Conservation (phyloP, 331 rosid genomes). For the Malus hybrid region DNA sequence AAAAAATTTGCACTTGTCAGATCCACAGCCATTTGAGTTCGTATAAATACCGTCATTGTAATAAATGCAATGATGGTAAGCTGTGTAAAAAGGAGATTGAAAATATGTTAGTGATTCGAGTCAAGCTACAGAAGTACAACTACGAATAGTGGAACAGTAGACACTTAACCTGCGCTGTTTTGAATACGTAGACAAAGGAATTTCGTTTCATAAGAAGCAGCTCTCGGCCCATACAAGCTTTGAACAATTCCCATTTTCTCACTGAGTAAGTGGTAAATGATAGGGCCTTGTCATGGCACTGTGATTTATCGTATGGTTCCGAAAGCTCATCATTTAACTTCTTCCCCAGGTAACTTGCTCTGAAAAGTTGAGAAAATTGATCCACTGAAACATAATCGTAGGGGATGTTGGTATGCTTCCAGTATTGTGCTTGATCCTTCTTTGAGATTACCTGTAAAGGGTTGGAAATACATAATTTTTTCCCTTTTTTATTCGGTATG, state of each 20-base stretch:
- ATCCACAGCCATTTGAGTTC: slow-evolving; percentile 51
- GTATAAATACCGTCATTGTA: slow-evolving; percentile 75
- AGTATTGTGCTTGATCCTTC: slow-evolving; percentile 82
- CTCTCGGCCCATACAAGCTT: slow-evolving; percentile 76
- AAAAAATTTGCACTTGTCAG: slow-evolving; percentile 42
- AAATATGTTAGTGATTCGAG: not conserved
- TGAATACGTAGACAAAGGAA: slow-evolving; percentile 64
- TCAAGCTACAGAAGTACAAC: not conserved
- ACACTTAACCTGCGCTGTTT: slow-evolving; percentile 50
- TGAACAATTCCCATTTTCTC: slow-evolving; percentile 57
- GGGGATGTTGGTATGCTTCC: slow-evolving; percentile 49
- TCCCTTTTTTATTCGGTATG: not conserved
- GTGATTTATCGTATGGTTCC: slow-evolving; percentile 49
- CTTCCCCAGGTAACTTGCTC: slow-evolving; percentile 43
- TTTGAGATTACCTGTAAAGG: slow-evolving; percentile 55
- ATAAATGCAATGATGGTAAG: slow-evolving; percentile 57
- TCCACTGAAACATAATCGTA: slow-evolving; percentile 57
- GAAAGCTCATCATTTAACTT: slow-evolving; percentile 50
- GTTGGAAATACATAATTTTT: not conserved
- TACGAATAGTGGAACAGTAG: slow-evolving; percentile 1
- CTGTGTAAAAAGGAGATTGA: slow-evolving; percentile 27
- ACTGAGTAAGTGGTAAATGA: slow-evolving; percentile 52
- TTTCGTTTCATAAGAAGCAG: slow-evolving; percentile 77
- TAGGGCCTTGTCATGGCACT: slow-evolving; percentile 37
- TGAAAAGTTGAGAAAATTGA: slow-evolving; percentile 43